Conservation (phyloP, 768 basidiomycete genomes). For the Krasilnikovozyma curviuscula region DNA sequence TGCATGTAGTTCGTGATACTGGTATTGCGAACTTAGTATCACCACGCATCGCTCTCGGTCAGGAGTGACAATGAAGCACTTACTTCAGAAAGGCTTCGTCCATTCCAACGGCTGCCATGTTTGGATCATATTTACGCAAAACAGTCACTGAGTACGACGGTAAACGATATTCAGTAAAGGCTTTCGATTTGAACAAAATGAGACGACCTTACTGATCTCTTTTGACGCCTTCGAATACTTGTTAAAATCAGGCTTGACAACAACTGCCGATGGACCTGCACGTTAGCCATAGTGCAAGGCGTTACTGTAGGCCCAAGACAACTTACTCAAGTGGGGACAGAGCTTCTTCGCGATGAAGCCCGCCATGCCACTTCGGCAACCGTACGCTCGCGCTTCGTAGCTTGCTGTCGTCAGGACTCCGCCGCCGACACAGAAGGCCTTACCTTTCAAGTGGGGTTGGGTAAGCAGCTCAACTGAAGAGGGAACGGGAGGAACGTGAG, state of each 20-base stretch:
- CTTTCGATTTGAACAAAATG: background rate
- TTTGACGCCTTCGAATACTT: constrained; percentile 23
- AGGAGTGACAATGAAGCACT: constrained; percentile 18
- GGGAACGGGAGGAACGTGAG: constrained; percentile 21
- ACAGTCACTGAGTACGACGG: background rate
- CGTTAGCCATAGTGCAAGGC: too few species aligned
- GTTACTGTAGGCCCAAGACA: too few species aligned
- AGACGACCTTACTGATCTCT: constrained; percentile 48
- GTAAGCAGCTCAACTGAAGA: constrained; percentile 30
- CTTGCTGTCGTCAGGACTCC: constrained; percentile 66
- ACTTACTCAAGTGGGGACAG: constrained; percentile 64
- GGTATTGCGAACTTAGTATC: background rate
- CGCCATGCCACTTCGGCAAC: constrained; percentile 92
- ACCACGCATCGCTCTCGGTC: background rate
- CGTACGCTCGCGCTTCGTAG: constrained; percentile 77
- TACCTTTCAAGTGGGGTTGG: constrained; percentile 24
- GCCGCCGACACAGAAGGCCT: constrained; percentile 44
- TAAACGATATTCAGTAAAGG: background rate
- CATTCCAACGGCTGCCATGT: constrained; percentile 54
- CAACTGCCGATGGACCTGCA: too few species aligned
- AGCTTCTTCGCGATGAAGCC: constrained; percentile 86
- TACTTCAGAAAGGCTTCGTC: constrained; percentile 89
- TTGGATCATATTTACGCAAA: constrained; percentile 34
- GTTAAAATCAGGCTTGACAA: constrained; percentile 18
- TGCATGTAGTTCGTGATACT: background rate